These are phyloP conservation scores for Pseudocercospora macadamiae DNA, from an alignment of 2,329 filamentous ascomycete genomes.

Conservation along the genomic window DNA sequence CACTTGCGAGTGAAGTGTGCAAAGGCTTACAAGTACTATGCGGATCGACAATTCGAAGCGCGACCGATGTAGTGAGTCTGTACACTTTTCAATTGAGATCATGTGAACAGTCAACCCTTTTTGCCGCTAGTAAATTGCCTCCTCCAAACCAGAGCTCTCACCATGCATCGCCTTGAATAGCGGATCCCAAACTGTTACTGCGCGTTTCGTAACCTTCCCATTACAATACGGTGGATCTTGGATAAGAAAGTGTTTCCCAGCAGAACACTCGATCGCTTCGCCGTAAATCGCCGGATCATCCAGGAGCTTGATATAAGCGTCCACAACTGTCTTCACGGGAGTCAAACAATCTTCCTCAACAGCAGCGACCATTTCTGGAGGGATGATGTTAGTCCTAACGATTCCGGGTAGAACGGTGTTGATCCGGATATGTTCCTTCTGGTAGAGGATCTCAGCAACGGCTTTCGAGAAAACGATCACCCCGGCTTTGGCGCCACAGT, in stretches of 20 bases:
- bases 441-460: conserved; percentile 8
- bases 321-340: conserved; percentile 19
- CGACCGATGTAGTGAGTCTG: conserved; percentile 24
- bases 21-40: conserved; percentile 41
- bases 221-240: conserved; percentile 18
- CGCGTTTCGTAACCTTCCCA: conserved; percentile 17
- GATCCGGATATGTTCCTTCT: conserved; percentile 2
- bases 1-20: conserved; percentile 37
- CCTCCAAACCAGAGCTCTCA: conserved; percentile 16
- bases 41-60: conserved; percentile 38
- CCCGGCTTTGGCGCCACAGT: conserved; percentile 23
- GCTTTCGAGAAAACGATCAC: conserved; percentile 18
- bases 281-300: conserved; percentile 16
- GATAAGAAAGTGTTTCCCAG: conserved; percentile 18
- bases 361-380: conserved; percentile 14
- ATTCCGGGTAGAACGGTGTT: conserved; percentile 19
- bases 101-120: not conserved
- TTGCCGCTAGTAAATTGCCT: conserved; percentile 11
- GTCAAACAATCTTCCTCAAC: conserved; percentile 15
- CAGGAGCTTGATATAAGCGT: conserved; percentile 20
- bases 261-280: conserved; percentile 21
- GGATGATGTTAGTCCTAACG: conserved; percentile 17
- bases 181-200: conserved; percentile 25
- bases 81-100: not conserved
- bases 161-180: conserved; percentile 22